Base-by-base conservation (phyloP, 1,284 basidiomycete species). In the Rugosomyces carneus region DNA sequence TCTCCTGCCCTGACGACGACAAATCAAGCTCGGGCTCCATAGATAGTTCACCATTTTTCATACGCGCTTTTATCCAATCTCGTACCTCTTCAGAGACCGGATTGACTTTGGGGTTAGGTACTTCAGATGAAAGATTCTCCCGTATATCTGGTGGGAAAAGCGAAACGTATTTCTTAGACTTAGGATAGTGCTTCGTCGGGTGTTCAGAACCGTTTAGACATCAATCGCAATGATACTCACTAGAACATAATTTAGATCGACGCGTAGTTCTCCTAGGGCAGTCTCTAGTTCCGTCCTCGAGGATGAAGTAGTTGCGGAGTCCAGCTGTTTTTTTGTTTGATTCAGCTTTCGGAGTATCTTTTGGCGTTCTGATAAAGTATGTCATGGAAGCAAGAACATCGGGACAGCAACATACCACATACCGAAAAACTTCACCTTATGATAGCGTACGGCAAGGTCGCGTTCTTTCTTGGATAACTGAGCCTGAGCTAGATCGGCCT, bases 351-450 rank as follows among this genome's bases (percentile, higher is more conserved):
- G 78, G 5, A 74, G 57, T 8, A 92, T 76, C 60, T 93, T 93
- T 66, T 89, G 81, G 37, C 88, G 79, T 64, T 93, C 90, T 89
- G 13, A 8, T 9, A 29, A 31, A 46, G 15, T 11, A 40, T 40
- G 5, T 8, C 15, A 27, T 11, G 5, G 18, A 26, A 5, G n/a
- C n/a, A n/a, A n/a, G n/a, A n/a, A 27, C 21, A 5, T 10, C 24
- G 37, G 24, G 21, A n/a, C n/a, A n/a, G n/a, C n/a, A n/a, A n/a
- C n/a, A n/a, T 13, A 15, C 8, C 8, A 68, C 80, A 52, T 53
- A 89, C 89, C 90, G 53, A 93, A 93, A 67, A 93, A 93, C 64
- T 91, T 93, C 58, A 91, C 70, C 65, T 81, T 89, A 57, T 92
- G 91, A 63, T 94, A 94, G 53, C 76, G 77, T 36, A 75, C 65